Percentiles rank a stretch among this genome's conserved stretches.
Conservation (phyloP, 2,329 filamentous ascomycete genomes). For the Alternaria sp. region DNA sequence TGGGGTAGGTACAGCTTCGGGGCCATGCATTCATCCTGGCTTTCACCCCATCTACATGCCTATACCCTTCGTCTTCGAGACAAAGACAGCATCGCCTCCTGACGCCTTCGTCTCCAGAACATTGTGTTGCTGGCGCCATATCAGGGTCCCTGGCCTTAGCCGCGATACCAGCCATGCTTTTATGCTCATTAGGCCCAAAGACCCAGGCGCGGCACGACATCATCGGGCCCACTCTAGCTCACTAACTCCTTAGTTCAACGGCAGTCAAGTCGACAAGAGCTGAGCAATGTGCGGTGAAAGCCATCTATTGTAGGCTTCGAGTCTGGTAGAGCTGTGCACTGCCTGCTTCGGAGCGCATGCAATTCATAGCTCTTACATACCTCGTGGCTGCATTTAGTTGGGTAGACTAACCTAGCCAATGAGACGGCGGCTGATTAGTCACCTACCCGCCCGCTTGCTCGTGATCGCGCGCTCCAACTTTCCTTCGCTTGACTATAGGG, state of each 20-base stretch:
- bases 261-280: slow-evolving; percentile 2
- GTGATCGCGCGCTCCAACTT: slow-evolving; percentile 5
- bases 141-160: slow-evolving; percentile 16
- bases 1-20: slow-evolving; percentile 12
- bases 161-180: slow-evolving; percentile 14
- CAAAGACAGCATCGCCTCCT: neutral
- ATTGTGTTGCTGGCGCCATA: neutral
- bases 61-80: neutral
- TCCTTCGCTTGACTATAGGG: neutral
- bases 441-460: slow-evolving; percentile 4
- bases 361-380: neutral
- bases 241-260: slow-evolving; percentile 11
- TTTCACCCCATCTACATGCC: neutral
- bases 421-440: slow-evolving; percentile 10
- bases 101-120: neutral
- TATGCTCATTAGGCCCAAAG: slow-evolving; percentile 6
- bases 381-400: neutral
- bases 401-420: slow-evolving; percentile 6
- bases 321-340: neutral
- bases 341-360: neutral
- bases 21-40: slow-evolving; percentile 1
- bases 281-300: neutral
- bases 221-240: slow-evolving; percentile 21
- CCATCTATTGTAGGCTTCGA: neutral
- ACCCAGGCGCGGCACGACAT: slow-evolving; percentile 21